These are phyloP conservation scores for Lasiodiplodia sp. DNA, from an alignment of 2,329 filamentous ascomycete genomes.

Conservation along the genomic window DNA sequence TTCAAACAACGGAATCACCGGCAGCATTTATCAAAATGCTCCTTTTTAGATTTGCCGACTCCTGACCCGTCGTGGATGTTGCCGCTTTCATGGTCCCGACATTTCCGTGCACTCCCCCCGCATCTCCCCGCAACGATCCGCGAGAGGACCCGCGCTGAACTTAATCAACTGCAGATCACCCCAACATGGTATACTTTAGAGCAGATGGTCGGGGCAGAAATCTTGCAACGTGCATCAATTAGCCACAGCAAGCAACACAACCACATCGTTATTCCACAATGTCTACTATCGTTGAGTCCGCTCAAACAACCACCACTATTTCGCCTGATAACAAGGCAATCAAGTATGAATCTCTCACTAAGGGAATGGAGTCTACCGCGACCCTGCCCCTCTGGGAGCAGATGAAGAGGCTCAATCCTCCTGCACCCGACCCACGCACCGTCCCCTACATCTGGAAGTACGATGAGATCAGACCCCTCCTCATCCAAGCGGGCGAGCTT, in stretches of 20 bases:
- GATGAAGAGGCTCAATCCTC: slow-evolving; percentile 58
- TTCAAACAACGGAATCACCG: neutral
- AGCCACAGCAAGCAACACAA: neutral
- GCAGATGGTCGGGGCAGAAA: neutral
- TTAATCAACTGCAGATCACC: neutral
- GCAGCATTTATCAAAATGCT: neutral
- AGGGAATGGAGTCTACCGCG: slow-evolving; percentile 30
- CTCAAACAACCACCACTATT: neutral
- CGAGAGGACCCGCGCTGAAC: neutral
- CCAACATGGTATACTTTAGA: neutral
- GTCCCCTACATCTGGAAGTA: slow-evolving; percentile 51
- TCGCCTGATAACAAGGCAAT: neutral
- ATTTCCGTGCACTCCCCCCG: neutral
- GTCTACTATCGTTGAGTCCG: neutral
- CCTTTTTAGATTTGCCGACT: no score
- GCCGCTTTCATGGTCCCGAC: no score
- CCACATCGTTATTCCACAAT: neutral
- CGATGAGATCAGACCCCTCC: slow-evolving; percentile 43
- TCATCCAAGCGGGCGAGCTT: slow-evolving; percentile 47
- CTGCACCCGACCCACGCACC: slow-evolving; percentile 54
- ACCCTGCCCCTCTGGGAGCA: slow-evolving; percentile 56
- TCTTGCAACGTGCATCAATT: neutral
- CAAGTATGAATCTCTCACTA: neutral
- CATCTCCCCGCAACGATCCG: neutral
- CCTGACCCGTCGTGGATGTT: no score